Conservation (phyloP, 2,329 filamentous ascomycete genomes). For the Aspergillus luchuensis region DNA sequence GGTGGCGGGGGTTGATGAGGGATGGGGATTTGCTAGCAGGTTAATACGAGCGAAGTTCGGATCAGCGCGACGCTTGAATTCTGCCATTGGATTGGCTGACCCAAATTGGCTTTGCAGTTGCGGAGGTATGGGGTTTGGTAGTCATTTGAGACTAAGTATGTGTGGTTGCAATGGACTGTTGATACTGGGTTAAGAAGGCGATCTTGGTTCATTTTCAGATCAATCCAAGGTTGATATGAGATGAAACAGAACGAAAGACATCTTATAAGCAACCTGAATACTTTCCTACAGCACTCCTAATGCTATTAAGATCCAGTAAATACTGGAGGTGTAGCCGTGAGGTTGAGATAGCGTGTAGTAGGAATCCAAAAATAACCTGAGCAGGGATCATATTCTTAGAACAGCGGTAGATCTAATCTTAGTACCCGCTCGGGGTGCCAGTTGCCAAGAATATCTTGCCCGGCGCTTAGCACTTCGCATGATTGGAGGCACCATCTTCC, state of each 20-base stretch:
- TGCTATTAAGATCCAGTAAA: background rate
- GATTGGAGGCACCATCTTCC: background rate
- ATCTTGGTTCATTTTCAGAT: too few relatives aligned
- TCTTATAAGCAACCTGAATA: too few relatives aligned
- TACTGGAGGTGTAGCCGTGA: background rate
- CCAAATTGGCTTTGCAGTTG: background rate
- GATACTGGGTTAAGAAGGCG: background rate
- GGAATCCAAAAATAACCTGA: background rate
- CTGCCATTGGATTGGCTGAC: background rate
- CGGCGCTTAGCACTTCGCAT: background rate
- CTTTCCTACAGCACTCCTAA: too few relatives aligned
- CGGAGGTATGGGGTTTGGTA: background rate
- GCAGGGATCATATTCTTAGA: conserved; percentile 1
- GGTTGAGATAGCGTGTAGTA: background rate
- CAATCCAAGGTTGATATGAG: too few relatives aligned
- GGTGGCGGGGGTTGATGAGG: background rate
- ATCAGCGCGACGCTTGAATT: background rate
- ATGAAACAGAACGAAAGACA: too few relatives aligned
- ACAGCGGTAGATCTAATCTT: background rate
- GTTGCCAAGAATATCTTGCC: background rate
- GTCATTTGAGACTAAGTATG: background rate
- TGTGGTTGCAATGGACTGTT: background rate
- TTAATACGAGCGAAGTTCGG: background rate
- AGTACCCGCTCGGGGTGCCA: background rate
- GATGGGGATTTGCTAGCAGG: background rate